Conservation (phyloP, 2,329 filamentous ascomycete species). For the Thermothelomyces thermophilus region DNA sequence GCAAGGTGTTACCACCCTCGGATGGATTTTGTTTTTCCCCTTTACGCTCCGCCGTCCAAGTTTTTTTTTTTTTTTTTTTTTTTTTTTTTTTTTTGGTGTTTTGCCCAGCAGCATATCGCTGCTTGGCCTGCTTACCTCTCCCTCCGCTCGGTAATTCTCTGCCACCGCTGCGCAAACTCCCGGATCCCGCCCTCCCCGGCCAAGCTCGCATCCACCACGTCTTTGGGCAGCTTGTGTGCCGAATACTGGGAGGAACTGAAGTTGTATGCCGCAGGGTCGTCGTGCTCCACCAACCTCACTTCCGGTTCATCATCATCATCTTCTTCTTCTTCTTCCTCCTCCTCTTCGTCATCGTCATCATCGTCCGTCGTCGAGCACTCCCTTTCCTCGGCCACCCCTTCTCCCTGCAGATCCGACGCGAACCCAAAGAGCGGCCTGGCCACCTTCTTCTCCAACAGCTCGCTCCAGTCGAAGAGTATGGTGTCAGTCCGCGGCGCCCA, state of each 20-base stretch:
- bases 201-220: conserved; percentile 70
- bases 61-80: too few species aligned
- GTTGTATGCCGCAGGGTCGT: conserved; percentile 83
- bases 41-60: too few species aligned
- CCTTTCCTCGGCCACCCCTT: conserved; percentile 50
- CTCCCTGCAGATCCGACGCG: conserved; percentile 35
- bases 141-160: conserved; percentile 40
- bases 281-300: conserved; percentile 71
- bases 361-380: conserved; percentile 43
- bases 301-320: conserved; percentile 62
- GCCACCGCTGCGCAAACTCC: conserved; percentile 75
- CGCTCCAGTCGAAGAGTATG: conserved; percentile 81
- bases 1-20: too few species aligned
- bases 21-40: too few species aligned
- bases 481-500: conserved; percentile 89
- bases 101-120: too few species aligned
- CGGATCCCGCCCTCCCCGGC: conserved; percentile 68
- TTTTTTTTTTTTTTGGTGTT: too few species aligned
- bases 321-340: conserved; percentile 58
- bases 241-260: conserved; percentile 85
- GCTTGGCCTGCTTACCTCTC: background rate
- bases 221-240: conserved; percentile 89
- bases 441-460: conserved; percentile 68
- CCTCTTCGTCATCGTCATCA: conserved; percentile 48
- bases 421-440: conserved; percentile 50